phyloP scores from a whole-genome alignment of 441 rosid genomes.

The Pelargonium fulgidum region DNA sequence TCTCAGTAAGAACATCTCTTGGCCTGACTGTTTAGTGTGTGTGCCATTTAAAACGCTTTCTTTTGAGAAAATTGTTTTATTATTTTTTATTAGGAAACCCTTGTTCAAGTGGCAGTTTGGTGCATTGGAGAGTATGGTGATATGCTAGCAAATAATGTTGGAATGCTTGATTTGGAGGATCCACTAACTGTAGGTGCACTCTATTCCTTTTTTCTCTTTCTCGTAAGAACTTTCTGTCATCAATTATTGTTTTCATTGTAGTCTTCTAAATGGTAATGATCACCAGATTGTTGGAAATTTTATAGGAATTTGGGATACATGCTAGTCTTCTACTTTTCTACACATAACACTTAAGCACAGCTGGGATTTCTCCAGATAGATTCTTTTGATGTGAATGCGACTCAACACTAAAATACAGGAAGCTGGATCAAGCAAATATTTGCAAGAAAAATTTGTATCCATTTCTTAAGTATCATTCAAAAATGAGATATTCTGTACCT shows the following conservation, averaged over 20 bases:
- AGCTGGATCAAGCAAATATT: slow-evolving; percentile 1
- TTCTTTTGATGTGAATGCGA: not conserved
- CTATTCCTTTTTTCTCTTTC: slow-evolving; percentile 8
- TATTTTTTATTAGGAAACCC: slow-evolving; percentile 59
- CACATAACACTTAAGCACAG: not conserved
- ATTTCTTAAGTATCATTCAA: not conserved
- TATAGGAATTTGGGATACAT: slow-evolving; percentile 4
- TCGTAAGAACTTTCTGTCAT: slow-evolving; percentile 20
- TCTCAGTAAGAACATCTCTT: not conserved
- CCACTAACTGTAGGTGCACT: slow-evolving; percentile 69
- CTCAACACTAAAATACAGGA: not conserved
- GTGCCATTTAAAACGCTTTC: slow-evolving; percentile 7
- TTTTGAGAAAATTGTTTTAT: slow-evolving; percentile 18
- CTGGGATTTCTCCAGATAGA: not conserved
- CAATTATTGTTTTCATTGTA: slow-evolving; percentile 1
- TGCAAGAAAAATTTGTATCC: not conserved
- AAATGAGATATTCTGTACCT: slow-evolving; percentile 6
- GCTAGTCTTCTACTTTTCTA: not conserved
- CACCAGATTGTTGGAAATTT: not conserved
- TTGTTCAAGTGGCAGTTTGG: slow-evolving; percentile 95
- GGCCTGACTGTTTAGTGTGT: not conserved
- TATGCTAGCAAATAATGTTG: slow-evolving; percentile 71
- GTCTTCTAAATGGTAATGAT: not conserved
- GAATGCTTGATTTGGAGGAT: slow-evolving; percentile 81
- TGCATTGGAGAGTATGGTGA: slow-evolving; percentile 99